A percentile compares a stretch with the other conserved stretches of the same genome.
These are phyloP conservation scores for Eucalyptus camaldulensis DNA, from an alignment of 345 rosid genomes.

Conservation along the genomic window DNA sequence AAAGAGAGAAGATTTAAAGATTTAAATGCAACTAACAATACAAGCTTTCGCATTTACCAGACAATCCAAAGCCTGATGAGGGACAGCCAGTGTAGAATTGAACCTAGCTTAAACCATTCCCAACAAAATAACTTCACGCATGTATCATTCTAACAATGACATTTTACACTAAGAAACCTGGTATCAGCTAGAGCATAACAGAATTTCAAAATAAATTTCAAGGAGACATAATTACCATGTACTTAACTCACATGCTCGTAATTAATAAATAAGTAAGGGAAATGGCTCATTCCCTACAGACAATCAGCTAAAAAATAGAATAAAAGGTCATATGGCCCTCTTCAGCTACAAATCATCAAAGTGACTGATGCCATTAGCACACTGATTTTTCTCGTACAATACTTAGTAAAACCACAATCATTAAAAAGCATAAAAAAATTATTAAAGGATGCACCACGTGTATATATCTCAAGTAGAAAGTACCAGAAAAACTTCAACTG, in stretches of 20 bases:
- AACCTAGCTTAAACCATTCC: not conserved
- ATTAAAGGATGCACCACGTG: not conserved
- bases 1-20: not conserved
- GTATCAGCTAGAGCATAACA: not conserved
- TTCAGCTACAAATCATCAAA: not conserved
- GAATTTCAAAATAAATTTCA: not conserved
- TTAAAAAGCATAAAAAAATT: not conserved
- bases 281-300: not conserved
- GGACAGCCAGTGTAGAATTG: not conserved
- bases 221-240: not conserved
- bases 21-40: not conserved
- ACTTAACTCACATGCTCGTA: not conserved
- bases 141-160: not conserved
- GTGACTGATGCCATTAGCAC: not conserved
- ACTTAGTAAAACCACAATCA: not conserved
- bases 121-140: not conserved
- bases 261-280: not conserved
- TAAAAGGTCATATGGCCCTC: no score
- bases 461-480: not conserved
- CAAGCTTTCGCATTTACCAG: not conserved
- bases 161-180: not conserved
- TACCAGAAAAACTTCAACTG: constrained; percentile 85
- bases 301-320: not conserved
- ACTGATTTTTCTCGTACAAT: not conserved
- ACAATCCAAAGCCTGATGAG: not conserved